Conservation (phyloP, 352 stramenopile species). For the Phytophthora pseudosyringae region DNA sequence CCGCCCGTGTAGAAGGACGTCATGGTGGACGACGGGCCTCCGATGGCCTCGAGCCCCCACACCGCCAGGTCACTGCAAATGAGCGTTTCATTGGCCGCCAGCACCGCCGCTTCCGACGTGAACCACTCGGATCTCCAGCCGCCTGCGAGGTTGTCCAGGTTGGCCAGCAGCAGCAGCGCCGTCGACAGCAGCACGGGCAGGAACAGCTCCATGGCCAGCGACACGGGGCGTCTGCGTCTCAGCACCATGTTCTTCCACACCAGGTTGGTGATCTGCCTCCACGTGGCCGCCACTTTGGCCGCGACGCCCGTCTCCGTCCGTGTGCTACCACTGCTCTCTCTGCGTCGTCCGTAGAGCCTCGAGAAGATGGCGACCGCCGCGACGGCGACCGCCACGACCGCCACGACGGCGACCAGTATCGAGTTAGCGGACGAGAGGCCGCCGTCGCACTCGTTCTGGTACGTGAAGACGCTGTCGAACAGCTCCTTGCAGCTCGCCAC, state of each 20-base stretch:
- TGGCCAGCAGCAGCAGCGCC: conserved; percentile 62
- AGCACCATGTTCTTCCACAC: conserved; percentile 82
- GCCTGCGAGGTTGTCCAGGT: conserved; percentile 55
- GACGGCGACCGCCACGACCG: neutral
- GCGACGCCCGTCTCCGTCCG: neutral
- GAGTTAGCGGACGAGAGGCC: conserved; percentile 43
- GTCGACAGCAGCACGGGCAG: conserved; percentile 61
- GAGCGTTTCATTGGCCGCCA: conserved; percentile 27
- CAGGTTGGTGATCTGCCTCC: conserved; percentile 65
- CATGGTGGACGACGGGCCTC: conserved; percentile 48
- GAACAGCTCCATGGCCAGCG: conserved; percentile 60
- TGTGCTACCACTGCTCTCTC: neutral
- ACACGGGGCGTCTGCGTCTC: conserved; percentile 48
- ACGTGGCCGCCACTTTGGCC: conserved; percentile 23
- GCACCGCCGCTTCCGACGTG: conserved; percentile 28
- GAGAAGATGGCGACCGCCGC: conserved; percentile 31
- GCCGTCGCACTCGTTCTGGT: conserved; percentile 50
- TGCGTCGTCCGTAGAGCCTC: conserved; percentile 11
- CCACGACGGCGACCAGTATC: conserved; percentile 29
- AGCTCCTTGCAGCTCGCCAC: conserved; percentile 44
- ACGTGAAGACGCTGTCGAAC: conserved; percentile 51
- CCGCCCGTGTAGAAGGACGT: conserved; percentile 68
- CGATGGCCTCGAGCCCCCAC: conserved; percentile 38
- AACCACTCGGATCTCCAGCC: conserved; percentile 43
- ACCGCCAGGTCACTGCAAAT: conserved; percentile 47